Percentiles rank a stretch among this genome's conserved stretches.
These are phyloP conservation scores for Ophiocordyceps unilateralis DNA, from an alignment of 2,329 filamentous ascomycete genomes.

Conservation along the genomic window DNA sequence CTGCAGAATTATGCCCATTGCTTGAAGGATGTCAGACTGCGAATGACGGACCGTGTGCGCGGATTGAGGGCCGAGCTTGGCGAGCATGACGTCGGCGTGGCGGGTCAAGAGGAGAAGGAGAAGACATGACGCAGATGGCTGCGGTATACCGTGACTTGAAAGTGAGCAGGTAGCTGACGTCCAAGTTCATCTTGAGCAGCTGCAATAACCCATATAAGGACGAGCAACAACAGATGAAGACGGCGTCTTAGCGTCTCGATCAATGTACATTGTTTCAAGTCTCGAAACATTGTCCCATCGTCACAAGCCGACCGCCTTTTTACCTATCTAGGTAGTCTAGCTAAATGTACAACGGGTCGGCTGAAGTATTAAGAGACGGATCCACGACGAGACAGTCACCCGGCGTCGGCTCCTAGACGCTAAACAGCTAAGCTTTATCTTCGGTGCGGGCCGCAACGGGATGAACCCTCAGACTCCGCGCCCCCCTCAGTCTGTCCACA, in stretches of 20 bases:
- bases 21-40: conserved; percentile 27
- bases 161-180: conserved; percentile 31
- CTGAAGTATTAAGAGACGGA: background rate
- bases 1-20: conserved; percentile 30
- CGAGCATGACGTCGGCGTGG: conserved; percentile 29
- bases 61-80: conserved; percentile 24
- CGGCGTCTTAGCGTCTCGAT: too few relatives aligned
- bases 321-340: conserved; percentile 2
- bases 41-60: conserved; percentile 25
- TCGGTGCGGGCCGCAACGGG: background rate
- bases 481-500: background rate
- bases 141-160: conserved; percentile 32
- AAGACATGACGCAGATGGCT: conserved; percentile 34
- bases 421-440: too few relatives aligned
- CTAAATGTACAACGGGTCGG: conserved; percentile 4
- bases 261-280: too few relatives aligned
- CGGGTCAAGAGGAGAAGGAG: conserved; percentile 22
- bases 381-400: background rate
- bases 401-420: background rate
- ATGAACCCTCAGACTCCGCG: background rate
- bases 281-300: too few relatives aligned
- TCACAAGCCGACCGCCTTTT: background rate
- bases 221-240: too few relatives aligned
- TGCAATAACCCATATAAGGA: conserved; percentile 4
- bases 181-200: conserved; percentile 24